Conservation (phyloP, 2,329 filamentous ascomycete species). For the Sarocladium brachiariae region DNA sequence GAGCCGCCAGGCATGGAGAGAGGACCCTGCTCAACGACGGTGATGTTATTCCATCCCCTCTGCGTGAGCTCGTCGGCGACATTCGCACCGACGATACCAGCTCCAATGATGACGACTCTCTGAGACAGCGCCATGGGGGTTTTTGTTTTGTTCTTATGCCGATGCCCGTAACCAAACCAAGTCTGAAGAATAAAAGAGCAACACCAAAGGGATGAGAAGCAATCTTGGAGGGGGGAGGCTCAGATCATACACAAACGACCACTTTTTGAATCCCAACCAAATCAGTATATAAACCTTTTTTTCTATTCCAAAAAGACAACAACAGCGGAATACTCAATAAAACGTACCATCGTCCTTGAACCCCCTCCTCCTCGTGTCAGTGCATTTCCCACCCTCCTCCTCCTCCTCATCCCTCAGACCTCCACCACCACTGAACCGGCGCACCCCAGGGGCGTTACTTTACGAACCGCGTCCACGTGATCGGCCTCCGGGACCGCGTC, state of each 20-base stretch:
- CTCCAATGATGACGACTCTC: conserved; percentile 53
- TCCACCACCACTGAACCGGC: too few species aligned
- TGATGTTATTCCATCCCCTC: conserved; percentile 57
- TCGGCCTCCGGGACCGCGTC: conserved; percentile 8
- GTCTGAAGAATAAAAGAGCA: too few species aligned
- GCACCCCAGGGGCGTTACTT: background rate
- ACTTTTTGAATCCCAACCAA: too few species aligned
- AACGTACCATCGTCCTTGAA: background rate
- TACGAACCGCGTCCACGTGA: conserved; percentile 12
- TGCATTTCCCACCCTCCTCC: background rate
- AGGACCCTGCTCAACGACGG: conserved; percentile 58
- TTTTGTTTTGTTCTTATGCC: too few species aligned
- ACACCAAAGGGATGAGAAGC: too few species aligned
- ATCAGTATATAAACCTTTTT: too few species aligned
- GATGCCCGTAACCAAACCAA: too few species aligned
- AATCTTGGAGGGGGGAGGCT: too few species aligned
- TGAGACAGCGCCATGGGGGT: conserved; percentile 20
- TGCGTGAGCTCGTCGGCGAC: conserved; percentile 56
- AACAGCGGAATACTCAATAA: background rate
- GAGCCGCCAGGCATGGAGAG: conserved; percentile 57
- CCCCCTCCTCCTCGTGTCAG: background rate
- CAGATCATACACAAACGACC: too few species aligned
- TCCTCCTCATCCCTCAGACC: background rate
- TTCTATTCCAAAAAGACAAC: too few species aligned
- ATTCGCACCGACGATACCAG: conserved; percentile 58